A percentile compares a stretch with the other conserved stretches of the same genome.
Conservation (phyloP, 140 eudicot species). For the Senecio squalidus region DNA sequence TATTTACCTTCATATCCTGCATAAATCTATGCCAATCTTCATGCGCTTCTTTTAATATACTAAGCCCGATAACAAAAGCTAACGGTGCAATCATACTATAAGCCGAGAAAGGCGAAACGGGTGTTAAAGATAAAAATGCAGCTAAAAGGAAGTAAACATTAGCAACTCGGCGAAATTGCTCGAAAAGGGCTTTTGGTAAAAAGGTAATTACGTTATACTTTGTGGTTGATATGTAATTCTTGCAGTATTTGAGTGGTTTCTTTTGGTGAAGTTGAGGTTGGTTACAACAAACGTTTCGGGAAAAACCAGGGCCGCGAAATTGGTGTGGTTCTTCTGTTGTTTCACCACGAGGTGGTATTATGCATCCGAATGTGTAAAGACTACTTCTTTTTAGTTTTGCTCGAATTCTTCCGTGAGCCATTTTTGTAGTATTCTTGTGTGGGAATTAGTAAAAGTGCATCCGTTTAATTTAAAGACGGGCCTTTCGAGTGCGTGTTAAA, state of each 20-base stretch:
- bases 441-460: slow-evolving; percentile 6
- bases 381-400: slow-evolving; percentile 70
- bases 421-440: slow-evolving; percentile 7
- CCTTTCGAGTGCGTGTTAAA: not conserved
- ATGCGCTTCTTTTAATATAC: slow-evolving; percentile 82
- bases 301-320: slow-evolving; percentile 68
- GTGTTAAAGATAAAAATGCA: slow-evolving; percentile 63
- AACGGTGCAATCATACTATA: slow-evolving; percentile 89
- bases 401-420: slow-evolving; percentile 81
- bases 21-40: slow-evolving; percentile 89
- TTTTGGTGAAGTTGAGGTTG: slow-evolving; percentile 64
- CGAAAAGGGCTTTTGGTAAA: slow-evolving; percentile 82
- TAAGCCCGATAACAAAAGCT: slow-evolving; percentile 80
- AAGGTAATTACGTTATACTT: slow-evolving; percentile 75
- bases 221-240: slow-evolving; percentile 86
- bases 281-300: slow-evolving; percentile 69
- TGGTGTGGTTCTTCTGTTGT: slow-evolving; percentile 50
- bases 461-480: not conserved
- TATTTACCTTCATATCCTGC: slow-evolving; percentile 93
- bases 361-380: slow-evolving; percentile 84
- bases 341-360: slow-evolving; percentile 28
- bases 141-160: slow-evolving; percentile 84
- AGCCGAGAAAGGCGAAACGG: slow-evolving; percentile 75
- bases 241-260: slow-evolving; percentile 69
- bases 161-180: slow-evolving; percentile 95